Evolutionary conservation across 208 protist species (phyloP).

Genomic region (Phytomonas serpens): DNA sequence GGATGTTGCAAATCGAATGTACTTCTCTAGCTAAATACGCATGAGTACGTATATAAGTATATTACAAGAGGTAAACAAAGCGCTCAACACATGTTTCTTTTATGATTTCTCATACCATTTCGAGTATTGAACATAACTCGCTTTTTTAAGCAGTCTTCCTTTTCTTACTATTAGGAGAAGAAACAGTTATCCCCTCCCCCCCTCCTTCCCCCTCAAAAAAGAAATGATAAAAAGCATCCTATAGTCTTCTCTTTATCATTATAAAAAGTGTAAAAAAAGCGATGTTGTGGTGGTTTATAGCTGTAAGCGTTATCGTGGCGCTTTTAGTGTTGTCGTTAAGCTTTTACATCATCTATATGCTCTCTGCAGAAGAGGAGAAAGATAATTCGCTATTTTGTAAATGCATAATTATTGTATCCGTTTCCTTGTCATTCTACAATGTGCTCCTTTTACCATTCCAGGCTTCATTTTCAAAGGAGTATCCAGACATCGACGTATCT

Average conservation of each 20-base stretch:
- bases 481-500: slow-evolving; percentile 10
- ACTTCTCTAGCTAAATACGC: slow-evolving; percentile 50
- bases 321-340: slow-evolving; percentile 35
- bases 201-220: not conserved
- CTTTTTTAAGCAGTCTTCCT: slow-evolving; percentile 7
- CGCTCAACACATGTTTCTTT: not conserved
- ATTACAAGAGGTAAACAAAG: not conserved
- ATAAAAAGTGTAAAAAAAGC: not conserved
- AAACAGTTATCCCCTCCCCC: not conserved
- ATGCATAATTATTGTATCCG: slow-evolving; percentile 28
- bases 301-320: slow-evolving; percentile 41
- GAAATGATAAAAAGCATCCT: not conserved
- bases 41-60: not conserved
- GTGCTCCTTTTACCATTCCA: slow-evolving; percentile 91
- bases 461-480: slow-evolving; percentile 56
- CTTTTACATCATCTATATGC: slow-evolving; percentile 42
- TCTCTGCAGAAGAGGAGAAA: slow-evolving; percentile 49
- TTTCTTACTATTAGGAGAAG: slow-evolving; percentile 7
- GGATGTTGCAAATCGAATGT: slow-evolving; percentile 93
- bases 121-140: not conserved
- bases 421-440: slow-evolving; percentile 43
- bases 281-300: slow-evolving; percentile 39
- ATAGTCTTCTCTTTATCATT: not conserved
- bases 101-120: slow-evolving; percentile 8
- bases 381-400: slow-evolving; percentile 49